phyloP scores from a whole-genome alignment of 192 early-diverging fungal species.

The Helicostylum pulchrum region DNA sequence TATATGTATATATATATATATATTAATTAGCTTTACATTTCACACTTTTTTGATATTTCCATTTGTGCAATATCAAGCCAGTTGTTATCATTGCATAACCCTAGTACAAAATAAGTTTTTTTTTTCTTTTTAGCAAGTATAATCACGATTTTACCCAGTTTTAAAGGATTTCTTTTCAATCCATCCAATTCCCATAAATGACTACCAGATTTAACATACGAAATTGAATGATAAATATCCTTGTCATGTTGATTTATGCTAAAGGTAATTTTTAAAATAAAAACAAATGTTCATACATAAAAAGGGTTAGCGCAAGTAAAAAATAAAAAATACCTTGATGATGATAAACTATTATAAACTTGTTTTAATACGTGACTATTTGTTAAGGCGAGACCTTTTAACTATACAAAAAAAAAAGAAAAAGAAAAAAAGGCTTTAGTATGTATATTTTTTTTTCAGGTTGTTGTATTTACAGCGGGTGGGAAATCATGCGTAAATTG shows the following conservation, averaged over 20 bases:
- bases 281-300: conserved; percentile 2
- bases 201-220: conserved; percentile 55
- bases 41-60: conserved; percentile 23
- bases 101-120: conserved; percentile 19
- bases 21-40: conserved; percentile 22
- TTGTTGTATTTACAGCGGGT: conserved; percentile 40
- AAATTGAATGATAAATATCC: conserved; percentile 60
- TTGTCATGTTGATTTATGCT: conserved; percentile 38
- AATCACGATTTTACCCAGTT: conserved; percentile 32
- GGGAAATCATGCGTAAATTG: conserved; percentile 58
- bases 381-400: conserved; percentile 12
- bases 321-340: conserved; percentile 19
- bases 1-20: too few species aligned
- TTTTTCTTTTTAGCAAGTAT: not conserved
- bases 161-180: conserved; percentile 50
- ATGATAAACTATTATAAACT: conserved; percentile 58
- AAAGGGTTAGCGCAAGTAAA: not conserved
- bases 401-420: conserved; percentile 13
- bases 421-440: too few species aligned
- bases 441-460: not conserved
- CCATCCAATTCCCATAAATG: conserved; percentile 68
- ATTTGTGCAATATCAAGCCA: conserved; percentile 53
- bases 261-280: not conserved
- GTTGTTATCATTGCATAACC: conserved; percentile 42
- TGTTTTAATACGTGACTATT: conserved; percentile 39